Percentiles rank a stretch among this genome's conserved stretches.
phyloP scores from a whole-genome alignment of 2,329 filamentous ascomycete species.

The Beauveria caledonica region DNA sequence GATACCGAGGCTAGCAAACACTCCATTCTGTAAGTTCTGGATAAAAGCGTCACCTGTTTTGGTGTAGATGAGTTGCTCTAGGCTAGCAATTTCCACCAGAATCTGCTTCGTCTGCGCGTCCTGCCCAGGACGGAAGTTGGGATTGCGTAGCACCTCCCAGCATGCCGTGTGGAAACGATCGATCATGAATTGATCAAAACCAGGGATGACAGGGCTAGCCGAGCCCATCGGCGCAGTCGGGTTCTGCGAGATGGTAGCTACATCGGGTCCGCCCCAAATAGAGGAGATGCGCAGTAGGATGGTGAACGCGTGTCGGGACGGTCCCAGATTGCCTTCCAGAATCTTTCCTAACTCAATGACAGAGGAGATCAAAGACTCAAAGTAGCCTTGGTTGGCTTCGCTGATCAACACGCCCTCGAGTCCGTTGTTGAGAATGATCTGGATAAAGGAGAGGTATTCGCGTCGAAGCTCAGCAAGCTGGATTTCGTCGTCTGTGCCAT shows the following conservation, averaged over 20 bases:
- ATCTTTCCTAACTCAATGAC: slow-evolving; percentile 80
- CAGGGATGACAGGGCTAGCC: slow-evolving; percentile 58
- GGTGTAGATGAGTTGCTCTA: slow-evolving; percentile 83
- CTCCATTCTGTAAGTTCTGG: slow-evolving; percentile 52
- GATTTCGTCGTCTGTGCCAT: slow-evolving; percentile 92
- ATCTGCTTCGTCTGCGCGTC: slow-evolving; percentile 88
- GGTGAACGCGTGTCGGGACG: slow-evolving; percentile 66
- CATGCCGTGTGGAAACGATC: slow-evolving; percentile 79
- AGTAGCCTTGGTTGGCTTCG: slow-evolving; percentile 79
- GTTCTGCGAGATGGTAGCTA: slow-evolving; percentile 48
- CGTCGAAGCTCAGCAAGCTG: slow-evolving; percentile 84
- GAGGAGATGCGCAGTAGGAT: slow-evolving; percentile 75
- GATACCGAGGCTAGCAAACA: slow-evolving; percentile 59
- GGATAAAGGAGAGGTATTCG: slow-evolving; percentile 91
- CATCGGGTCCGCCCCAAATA: slow-evolving; percentile 84
- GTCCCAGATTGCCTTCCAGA: slow-evolving; percentile 53
- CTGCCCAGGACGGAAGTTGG: slow-evolving; percentile 65
- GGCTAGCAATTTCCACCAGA: slow-evolving; percentile 73
- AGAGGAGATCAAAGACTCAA: slow-evolving; percentile 78
- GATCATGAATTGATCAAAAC: slow-evolving; percentile 88
- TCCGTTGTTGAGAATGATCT: slow-evolving; percentile 84
- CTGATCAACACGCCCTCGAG: slow-evolving; percentile 84
- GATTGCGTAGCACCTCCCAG: slow-evolving; percentile 78
- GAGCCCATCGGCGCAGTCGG: slow-evolving; percentile 41
- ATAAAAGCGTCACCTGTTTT: slow-evolving; percentile 84